Evolutionary conservation across 2,329 filamentous ascomycete genomes (phyloP), one percentile per base, ranked within the genome.

Genomic region (Diaporthe citrichinensis): DNA sequence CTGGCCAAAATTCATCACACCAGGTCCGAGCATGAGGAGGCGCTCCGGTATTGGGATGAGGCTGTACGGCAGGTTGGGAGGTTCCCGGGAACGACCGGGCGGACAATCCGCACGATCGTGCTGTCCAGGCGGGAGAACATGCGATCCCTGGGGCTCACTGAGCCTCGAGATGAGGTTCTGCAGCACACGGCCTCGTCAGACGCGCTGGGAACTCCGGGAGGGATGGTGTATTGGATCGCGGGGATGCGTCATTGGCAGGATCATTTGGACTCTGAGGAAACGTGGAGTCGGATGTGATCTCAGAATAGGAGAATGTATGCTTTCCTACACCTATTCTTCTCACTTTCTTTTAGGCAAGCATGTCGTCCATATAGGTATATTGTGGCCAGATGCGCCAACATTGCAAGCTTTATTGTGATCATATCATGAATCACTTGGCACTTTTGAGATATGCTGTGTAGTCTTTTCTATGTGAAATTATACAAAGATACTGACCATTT

Each of bases 191-290:
- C n/a, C 65, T 3, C 20, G n/a, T 15, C 31, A 28, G 20, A 39
- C 3, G 34, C 31, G 3, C 62, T 28, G 65, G 31, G 31, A 17
- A 49, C 23, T 2, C 23, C 46, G 14, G 65, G 65, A 25, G 65
- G 46, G 15, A 68, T 53, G 34, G 1, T 53, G 8, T 53, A 53
- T 25, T 68, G 65, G 65, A 68, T 53, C 4, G 14, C 65, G 8
- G 65, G 65, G 4, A 39, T 68, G 46, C 65, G 65, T 25, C 46
- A 53, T 46, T 68, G 65, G 65, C 23, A 68, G 65, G 34, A 53
- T 25, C 39, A n/a, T 36, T 15, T 41, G 34, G 46, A 53, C 31
- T 39, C n/a, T 3, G 31, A 53, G 46, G 23, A 31, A 39, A 17
- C 15, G n/a, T 10, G 65, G 31, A 34, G 7, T 25, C 46, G 46